Conservation (phyloP, 2,329 filamentous ascomycete genomes). For the Fusarium sp. region DNA sequence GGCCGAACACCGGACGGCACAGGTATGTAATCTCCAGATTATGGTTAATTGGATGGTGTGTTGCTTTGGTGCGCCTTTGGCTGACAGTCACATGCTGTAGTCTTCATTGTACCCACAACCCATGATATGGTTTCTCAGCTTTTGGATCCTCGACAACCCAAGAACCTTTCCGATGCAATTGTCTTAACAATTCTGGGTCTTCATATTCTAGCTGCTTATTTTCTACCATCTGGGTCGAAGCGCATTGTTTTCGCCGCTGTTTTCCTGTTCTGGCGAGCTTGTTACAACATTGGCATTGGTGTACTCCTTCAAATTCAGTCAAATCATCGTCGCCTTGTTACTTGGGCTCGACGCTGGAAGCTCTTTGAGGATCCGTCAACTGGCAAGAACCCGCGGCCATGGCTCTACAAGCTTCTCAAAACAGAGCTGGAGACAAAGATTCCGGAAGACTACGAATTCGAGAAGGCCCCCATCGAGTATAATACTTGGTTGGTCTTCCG, state of each 20-base stretch:
- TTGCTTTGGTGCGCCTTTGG: conserved; percentile 23
- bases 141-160: conserved; percentile 92
- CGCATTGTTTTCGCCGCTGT: conserved; percentile 82
- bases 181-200: conserved; percentile 82
- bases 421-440: conserved; percentile 95
- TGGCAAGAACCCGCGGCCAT: conserved; percentile 85
- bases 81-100: conserved; percentile 61
- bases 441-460: conserved; percentile 91
- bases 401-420: conserved; percentile 86
- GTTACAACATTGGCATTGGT: conserved; percentile 95
- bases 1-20: conserved; percentile 91
- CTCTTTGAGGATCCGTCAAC: conserved; percentile 87
- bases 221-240: conserved; percentile 76
- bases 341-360: conserved; percentile 86
- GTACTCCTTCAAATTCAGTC: conserved; percentile 91
- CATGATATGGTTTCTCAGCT: conserved; percentile 99
- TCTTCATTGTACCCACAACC: conserved; percentile 94
- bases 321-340: conserved; percentile 84
- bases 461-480: conserved; percentile 94
- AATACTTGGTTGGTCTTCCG: conserved; percentile 99
- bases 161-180: conserved; percentile 87
- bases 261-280: conserved; percentile 92
- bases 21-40: conserved; percentile 68
- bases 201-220: conserved; percentile 80
- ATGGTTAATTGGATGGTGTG: conserved; percentile 18